Conservation (phyloP, 75 land plant genomes). For the Sequoiadendron giganteum region DNA sequence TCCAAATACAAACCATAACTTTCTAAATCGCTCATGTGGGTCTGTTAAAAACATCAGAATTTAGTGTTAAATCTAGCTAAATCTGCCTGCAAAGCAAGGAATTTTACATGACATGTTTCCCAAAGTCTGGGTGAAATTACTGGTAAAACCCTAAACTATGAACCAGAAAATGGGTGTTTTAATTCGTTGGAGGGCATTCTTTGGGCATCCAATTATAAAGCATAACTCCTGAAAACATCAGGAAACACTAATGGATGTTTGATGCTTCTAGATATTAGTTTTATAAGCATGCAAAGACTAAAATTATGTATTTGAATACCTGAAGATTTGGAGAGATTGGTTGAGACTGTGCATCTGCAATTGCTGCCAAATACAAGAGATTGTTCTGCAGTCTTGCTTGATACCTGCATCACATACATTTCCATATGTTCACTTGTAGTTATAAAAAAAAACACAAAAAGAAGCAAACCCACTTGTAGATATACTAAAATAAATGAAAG, state of each 20-base stretch:
- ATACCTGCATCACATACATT: constrained; percentile 12
- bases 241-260: neutral
- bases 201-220: neutral
- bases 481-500: no score
- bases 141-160: neutral
- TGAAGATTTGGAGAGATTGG: neutral
- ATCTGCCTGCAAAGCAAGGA: neutral
- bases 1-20: neutral
- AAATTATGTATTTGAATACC: neutral
- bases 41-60: neutral
- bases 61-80: neutral
- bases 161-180: neutral
- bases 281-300: neutral
- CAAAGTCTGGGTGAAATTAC: neutral
- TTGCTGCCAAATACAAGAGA: constrained; percentile 37
- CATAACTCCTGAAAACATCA: neutral
- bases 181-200: neutral
- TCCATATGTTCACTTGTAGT: neutral
- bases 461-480: neutral
- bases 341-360: constrained; percentile 39
- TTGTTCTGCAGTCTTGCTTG: constrained; percentile 36
- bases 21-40: neutral
- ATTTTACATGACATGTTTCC: constrained; percentile 4
- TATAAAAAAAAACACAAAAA: neutral
- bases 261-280: no score